These are phyloP conservation scores for Backusella sp. DNA, from an alignment of 192 early-diverging fungal species.

Conservation along the genomic window DNA sequence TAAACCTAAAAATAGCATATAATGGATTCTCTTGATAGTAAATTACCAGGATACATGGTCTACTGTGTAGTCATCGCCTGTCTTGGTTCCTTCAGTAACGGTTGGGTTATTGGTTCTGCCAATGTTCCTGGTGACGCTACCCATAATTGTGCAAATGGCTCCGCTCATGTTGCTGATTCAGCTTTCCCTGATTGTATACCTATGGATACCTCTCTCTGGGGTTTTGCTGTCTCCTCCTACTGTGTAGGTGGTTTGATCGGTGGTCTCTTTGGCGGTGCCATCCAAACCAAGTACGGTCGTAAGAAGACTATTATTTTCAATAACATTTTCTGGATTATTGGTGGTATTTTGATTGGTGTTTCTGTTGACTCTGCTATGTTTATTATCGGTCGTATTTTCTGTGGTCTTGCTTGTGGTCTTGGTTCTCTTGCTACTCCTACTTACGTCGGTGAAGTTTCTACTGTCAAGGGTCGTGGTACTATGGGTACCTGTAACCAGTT, in stretches of 20 bases:
- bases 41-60: neutral
- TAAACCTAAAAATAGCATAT: too few species aligned
- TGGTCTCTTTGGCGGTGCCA: slow-evolving; percentile 48
- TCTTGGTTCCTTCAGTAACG: too few species aligned
- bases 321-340: slow-evolving; percentile 62
- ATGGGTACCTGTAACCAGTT: slow-evolving; percentile 42
- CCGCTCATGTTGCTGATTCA: neutral
- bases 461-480: slow-evolving; percentile 61
- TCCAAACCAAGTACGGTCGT: slow-evolving; percentile 45
- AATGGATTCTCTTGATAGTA: too few species aligned
- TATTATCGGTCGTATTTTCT: slow-evolving; percentile 67
- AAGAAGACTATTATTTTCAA: slow-evolving; percentile 6
- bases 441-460: slow-evolving; percentile 40
- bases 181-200: neutral
- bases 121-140: neutral
- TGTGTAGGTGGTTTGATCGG: slow-evolving; percentile 55
- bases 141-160: neutral
- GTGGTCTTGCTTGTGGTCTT: slow-evolving; percentile 72
- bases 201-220: slow-evolving; percentile 18
- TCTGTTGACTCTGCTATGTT: slow-evolving; percentile 60
- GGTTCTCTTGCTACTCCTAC: slow-evolving; percentile 53
- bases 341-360: slow-evolving; percentile 60
- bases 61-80: too few species aligned
- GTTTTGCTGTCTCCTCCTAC: slow-evolving; percentile 43
- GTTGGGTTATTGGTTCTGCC: too few species aligned